Conservation (phyloP, 805 yeast genomes). For the Yarrowia alimentaria region DNA sequence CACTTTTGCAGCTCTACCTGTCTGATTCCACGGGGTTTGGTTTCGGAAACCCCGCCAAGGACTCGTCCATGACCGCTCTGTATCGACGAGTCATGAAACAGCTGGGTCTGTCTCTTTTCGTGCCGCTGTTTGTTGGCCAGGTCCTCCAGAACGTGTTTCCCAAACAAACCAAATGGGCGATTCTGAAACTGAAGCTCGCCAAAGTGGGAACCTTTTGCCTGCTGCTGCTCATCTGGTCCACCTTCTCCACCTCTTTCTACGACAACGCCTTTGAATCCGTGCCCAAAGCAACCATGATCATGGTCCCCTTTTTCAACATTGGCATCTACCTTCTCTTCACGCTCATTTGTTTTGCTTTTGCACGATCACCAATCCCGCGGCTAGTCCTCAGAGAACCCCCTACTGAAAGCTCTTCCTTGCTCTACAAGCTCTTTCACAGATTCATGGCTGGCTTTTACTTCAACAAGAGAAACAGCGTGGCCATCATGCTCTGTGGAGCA, state of each 20-base stretch:
- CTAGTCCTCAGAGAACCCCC: slow-evolving; percentile 43
- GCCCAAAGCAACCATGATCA: slow-evolving; percentile 64
- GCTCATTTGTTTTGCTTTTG: slow-evolving; percentile 52
- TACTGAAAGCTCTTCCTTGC: slow-evolving; percentile 43
- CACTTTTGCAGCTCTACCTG: slow-evolving; percentile 69
- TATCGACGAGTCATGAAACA: slow-evolving; percentile 83
- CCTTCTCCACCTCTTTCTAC: slow-evolving; percentile 84
- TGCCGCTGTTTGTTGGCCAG: slow-evolving; percentile 88
- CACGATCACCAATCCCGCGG: slow-evolving; percentile 44
- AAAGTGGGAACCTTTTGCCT: slow-evolving; percentile 82
- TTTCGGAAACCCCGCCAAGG: slow-evolving; percentile 75
- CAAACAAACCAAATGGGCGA: slow-evolving; percentile 57
- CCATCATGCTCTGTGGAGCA: slow-evolving; percentile 84
- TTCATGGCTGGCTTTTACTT: slow-evolving; percentile 66
- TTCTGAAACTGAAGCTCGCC: slow-evolving; percentile 56
- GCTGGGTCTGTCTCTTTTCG: slow-evolving; percentile 76
- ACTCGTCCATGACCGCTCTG: slow-evolving; percentile 50
- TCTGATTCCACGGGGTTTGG: slow-evolving; percentile 53
- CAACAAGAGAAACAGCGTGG: slow-evolving; percentile 66
- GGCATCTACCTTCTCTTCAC: slow-evolving; percentile 81
- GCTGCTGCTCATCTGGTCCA: slow-evolving; percentile 69
- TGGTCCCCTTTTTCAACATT: slow-evolving; percentile 77
- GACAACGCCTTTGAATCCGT: slow-evolving; percentile 75
- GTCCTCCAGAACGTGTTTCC: slow-evolving; percentile 70
- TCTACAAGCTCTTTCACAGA: slow-evolving; percentile 47